A percentile compares a stretch with the other conserved stretches of the same genome.
These are phyloP conservation scores for Porcisia deanei DNA, from an alignment of 208 protist species.

Conservation along the genomic window DNA sequence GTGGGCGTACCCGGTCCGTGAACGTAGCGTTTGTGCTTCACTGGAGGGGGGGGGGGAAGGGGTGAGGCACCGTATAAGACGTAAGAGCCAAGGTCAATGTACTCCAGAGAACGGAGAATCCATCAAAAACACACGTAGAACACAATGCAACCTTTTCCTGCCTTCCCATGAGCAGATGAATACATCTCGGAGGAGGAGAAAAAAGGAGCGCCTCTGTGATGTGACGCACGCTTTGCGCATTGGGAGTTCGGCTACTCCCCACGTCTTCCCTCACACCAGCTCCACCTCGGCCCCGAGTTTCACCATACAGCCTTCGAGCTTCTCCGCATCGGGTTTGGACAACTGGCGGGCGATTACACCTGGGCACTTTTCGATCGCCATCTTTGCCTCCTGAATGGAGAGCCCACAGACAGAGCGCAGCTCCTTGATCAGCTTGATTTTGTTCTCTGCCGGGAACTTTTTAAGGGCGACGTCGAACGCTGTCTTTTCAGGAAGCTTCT, in stretches of 20 bases:
- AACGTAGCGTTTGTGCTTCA: background rate
- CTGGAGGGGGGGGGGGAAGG: background rate
- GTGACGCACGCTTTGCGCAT: background rate
- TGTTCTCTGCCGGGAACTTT: conserved; percentile 68
- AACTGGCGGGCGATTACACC: conserved; percentile 75
- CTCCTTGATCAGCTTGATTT: conserved; percentile 89
- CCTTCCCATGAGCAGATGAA: background rate
- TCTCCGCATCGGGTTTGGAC: conserved; percentile 72
- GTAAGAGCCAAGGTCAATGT: too few relatives aligned
- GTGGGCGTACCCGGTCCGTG: background rate
- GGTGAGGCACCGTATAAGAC: too few relatives aligned
- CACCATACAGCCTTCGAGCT: conserved; percentile 68
- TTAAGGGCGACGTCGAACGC: conserved; percentile 73
- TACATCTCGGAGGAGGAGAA: background rate
- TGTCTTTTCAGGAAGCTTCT: conserved; percentile 68
- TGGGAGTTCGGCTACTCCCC: too few relatives aligned
- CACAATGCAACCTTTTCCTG: too few relatives aligned
- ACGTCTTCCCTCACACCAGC: conserved; percentile 38
- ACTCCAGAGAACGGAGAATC: too few relatives aligned
- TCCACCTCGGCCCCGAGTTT: conserved; percentile 75
- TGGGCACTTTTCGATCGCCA: conserved; percentile 78
- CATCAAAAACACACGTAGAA: too few relatives aligned
- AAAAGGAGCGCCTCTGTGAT: background rate
- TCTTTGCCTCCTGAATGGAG: conserved; percentile 76
- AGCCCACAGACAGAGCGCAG: conserved; percentile 66